Evolutionary conservation across 495 filamentous ascomycete genomes (phyloP), one percentile per base, ranked within the genome.

Genomic region (Penicillium simplicissimum): DNA sequence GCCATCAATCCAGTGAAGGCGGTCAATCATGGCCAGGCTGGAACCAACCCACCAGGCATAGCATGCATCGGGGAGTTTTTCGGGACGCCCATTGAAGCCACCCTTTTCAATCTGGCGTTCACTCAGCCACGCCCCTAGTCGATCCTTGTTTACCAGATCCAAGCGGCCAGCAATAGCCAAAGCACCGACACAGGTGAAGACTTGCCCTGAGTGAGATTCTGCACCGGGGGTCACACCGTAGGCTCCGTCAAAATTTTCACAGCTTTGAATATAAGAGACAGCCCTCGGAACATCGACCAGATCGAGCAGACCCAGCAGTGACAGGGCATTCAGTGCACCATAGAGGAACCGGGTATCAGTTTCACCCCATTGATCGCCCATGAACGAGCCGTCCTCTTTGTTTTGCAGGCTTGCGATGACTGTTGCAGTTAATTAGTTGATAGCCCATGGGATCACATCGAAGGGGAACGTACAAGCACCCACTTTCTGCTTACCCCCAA

Each of bases 1-100:
- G 33, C 82, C 80, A 77, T 97, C 89, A 66, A 98, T 93, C 95
- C 95, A 98, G 73, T 96, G 87, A 40, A 93, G 80, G 60, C 88
- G 85, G 53, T 84, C 90, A 61, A 98, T 90, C 86, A 97, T 97
- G 25, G 87, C 88, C 60, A 98, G 72, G 71, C 92, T 96, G 67
- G 88, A 90, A 57, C 89, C 73, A 25, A 97, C 95, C 95, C 95
- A 98, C 95, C 95, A 98, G 70, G 90, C 96, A 73, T 98, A 98
- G 76, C 95, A 98, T 8, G 96, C 93, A 77, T 98, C 96, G 72
- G 94, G 92, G 55, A 92, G 78, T 78, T 98, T 98, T 77, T 98
- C 96, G 1, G 95, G 95, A 52, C 95, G 83, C 4, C 95, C 95
- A 69, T 98, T 98, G 33, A 98, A 76, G 5, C 95, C 95, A 35